Evolutionary conservation across 495 filamentous ascomycete genomes (phyloP).

Genomic region (Penicillium paradoxum): DNA sequence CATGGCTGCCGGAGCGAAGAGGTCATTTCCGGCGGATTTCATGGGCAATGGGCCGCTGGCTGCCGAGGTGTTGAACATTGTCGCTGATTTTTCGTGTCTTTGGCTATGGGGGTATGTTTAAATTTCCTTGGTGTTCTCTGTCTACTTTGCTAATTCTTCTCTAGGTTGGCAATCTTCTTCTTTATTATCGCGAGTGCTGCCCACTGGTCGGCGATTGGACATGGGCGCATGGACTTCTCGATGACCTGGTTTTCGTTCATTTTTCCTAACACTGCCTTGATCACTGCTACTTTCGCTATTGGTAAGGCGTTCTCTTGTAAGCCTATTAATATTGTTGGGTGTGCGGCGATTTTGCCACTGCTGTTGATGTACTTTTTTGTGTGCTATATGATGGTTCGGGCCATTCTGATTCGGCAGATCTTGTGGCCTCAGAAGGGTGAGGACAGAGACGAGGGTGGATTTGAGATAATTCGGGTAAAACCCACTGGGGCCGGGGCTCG

Average conservation of each 20-base stretch:
- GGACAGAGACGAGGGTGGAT: conserved; percentile 58
- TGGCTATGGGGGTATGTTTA: conserved; percentile 71
- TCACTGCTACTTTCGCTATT: conserved; percentile 70
- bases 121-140: neutral
- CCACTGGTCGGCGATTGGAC: conserved; percentile 64
- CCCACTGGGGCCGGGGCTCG: conserved; percentile 10
- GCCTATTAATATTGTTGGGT: conserved; percentile 62
- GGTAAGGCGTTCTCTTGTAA: conserved; percentile 57
- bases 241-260: conserved; percentile 90
- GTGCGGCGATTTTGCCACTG: conserved; percentile 56
- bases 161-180: conserved; percentile 75
- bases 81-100: conserved; percentile 57
- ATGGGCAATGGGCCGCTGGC: conserved; percentile 55
- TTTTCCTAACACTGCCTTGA: conserved; percentile 77
- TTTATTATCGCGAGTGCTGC: conserved; percentile 75
- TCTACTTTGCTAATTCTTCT: conserved; percentile 6
- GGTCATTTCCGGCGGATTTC: conserved; percentile 48
- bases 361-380: conserved; percentile 68
- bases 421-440: conserved; percentile 71
- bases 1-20: conserved; percentile 47
- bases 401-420: conserved; percentile 58
- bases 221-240: conserved; percentile 63
- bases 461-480: conserved; percentile 36
- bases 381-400: conserved; percentile 63
- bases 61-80: conserved; percentile 51